phyloP scores from a whole-genome alignment of 2,329 filamentous ascomycete species.

The Beauveria rudraprayagi region DNA sequence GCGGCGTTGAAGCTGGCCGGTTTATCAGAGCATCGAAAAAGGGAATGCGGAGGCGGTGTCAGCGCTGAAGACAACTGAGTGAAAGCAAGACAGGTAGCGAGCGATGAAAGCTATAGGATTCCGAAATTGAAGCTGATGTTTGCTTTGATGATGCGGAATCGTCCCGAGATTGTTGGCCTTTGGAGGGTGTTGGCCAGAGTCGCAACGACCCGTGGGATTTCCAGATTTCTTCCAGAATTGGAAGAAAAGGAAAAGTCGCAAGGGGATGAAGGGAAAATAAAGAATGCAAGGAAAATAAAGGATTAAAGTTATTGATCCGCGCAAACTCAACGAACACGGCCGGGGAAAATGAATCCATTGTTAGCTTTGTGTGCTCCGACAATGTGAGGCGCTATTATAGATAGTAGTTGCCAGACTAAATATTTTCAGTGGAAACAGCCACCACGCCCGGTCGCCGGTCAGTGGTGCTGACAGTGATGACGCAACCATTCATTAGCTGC shows the following conservation, averaged over 20 bases:
- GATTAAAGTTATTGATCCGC: too few species aligned
- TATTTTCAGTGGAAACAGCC: neutral
- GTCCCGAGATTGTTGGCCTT: too few species aligned
- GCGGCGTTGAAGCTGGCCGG: neutral
- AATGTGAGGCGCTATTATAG: too few species aligned
- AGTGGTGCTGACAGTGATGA: neutral
- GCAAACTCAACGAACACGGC: neutral
- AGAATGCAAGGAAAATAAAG: neutral
- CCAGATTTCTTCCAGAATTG: neutral
- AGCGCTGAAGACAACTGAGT: too few species aligned
- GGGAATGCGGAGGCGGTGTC: neutral
- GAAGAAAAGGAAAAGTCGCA: neutral
- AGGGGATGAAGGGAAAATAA: neutral
- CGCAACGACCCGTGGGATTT: too few species aligned
- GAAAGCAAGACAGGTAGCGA: neutral
- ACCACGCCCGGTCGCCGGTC: neutral
- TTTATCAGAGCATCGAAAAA: neutral
- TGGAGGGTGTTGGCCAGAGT: neutral
- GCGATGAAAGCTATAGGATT: too few species aligned
- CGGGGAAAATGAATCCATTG: neutral
- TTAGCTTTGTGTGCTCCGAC: neutral
- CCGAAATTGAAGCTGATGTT: too few species aligned
- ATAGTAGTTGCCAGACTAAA: too few species aligned
- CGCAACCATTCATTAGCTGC: neutral
- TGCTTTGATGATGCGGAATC: too few species aligned